Percentiles rank a stretch among this genome's conserved stretches.
Evolutionary conservation across 768 basidiomycete species (phyloP).

Genomic region (Lentinula sp.): DNA sequence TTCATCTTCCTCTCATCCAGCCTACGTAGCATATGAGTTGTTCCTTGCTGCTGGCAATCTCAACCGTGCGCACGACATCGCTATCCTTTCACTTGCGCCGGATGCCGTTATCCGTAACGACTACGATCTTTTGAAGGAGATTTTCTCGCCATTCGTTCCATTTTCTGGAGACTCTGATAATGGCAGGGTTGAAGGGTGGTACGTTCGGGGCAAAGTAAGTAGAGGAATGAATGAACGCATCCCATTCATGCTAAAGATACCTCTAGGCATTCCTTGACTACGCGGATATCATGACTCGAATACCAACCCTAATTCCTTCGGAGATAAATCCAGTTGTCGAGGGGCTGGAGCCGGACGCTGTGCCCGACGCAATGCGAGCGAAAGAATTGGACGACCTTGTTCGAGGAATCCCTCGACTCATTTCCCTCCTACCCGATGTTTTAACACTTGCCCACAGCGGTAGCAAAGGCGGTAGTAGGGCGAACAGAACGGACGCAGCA

Average conservation of each 20-base stretch:
- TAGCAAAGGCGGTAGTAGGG: background rate
- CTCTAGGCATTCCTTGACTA: constrained; percentile 69
- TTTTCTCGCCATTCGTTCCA: constrained; percentile 64
- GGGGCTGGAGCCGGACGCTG: constrained; percentile 27
- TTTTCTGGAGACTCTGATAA: constrained; percentile 18
- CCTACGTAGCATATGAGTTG: constrained; percentile 56
- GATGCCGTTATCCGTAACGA: constrained; percentile 77
- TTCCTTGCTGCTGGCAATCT: constrained; percentile 67
- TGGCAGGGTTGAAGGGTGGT: constrained; percentile 62
- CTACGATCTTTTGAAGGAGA: constrained; percentile 51
- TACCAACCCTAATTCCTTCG: constrained; percentile 42
- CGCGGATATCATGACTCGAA: constrained; percentile 51
- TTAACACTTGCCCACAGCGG: constrained; percentile 6
- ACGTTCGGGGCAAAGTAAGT: constrained; percentile 73
- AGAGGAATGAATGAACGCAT: background rate
- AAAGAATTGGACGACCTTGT: constrained; percentile 56
- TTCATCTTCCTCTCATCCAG: background rate
- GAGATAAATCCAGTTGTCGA: constrained; percentile 10
- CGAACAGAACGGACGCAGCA: constrained; percentile 33
- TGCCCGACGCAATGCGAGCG: constrained; percentile 40
- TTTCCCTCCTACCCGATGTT: constrained; percentile 64
- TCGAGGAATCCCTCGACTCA: constrained; percentile 56
- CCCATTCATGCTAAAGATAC: background rate
- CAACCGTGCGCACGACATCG: constrained; percentile 75
- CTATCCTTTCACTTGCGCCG: constrained; percentile 81